Base-by-base conservation (phyloP, 139 green algal genomes). In the Closterium sp. region DNA sequence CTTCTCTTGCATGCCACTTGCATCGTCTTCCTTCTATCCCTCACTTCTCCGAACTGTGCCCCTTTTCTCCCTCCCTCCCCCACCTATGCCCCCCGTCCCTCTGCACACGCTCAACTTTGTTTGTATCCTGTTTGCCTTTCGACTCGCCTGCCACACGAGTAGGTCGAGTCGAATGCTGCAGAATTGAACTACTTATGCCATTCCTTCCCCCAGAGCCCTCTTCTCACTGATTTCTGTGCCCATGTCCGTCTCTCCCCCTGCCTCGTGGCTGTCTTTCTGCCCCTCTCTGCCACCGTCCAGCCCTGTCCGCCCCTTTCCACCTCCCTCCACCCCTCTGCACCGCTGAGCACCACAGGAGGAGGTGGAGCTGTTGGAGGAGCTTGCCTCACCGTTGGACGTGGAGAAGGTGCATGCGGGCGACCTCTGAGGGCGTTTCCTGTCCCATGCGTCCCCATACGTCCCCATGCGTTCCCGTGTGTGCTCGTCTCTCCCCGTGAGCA, bases 281-380 rank as follows among this genome's bases (percentile, higher is more conserved):
- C 38, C 38, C 38, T 50, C 38, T 50, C 38, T 50, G 38, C 38
- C 38, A 42, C 34, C 34, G 34, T 42, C 34, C 34, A 42, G n/a
- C n/a, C n/a, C n/a, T n/a, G n/a, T n/a, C n/a, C n/a, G n/a, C n/a
- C n/a, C n/a, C n/a, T 42, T 42, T 42, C 34, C 38, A 50, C 38
- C 38, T 9, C 38, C 13, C 7, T 13, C 38, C 5, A 50, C 38
- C 38, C 38, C 38, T 50, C 38, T 50, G 38, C 38, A 50, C 38
- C 38, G 4, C 38, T 11, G 6, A 50, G 38, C 38, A 50, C 38
- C 4, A 50, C 86, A 94, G 88, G 96, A 97, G 88, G 96, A 98
- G 89, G 91, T 98, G 70, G 97, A 98, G 93, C 94, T 98, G 91
- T 93, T 98, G 85, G 92, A 97, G 92, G 96, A 95, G 28, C 91